Percentiles rank a stretch among this genome's conserved stretches.
Evolutionary conservation across 2,329 filamentous ascomycete species (phyloP).

Genomic region (Tolypocladium cylindrosporum): DNA sequence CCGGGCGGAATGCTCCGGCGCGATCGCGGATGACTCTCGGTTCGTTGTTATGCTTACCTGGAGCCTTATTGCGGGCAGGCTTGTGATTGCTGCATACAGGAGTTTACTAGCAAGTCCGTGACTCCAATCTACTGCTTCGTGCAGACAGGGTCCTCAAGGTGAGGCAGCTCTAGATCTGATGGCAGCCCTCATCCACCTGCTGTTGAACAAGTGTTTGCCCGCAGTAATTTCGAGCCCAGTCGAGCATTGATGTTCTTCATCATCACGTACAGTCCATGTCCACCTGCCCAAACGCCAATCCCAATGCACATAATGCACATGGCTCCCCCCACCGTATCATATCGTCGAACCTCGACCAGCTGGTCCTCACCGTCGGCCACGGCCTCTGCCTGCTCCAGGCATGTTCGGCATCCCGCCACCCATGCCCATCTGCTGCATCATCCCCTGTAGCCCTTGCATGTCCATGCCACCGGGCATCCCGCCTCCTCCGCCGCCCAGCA

Average conservation of each 20-base stretch:
- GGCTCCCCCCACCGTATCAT: background rate
- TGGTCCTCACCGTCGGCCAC: background rate
- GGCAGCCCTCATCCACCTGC: background rate
- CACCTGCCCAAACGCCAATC: background rate
- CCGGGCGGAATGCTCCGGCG: background rate
- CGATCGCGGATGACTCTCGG: background rate
- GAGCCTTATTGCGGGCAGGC: background rate
- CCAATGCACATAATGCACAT: background rate
- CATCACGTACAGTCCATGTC: background rate
- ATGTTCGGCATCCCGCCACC: conserved; percentile 31
- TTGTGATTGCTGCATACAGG: too few relatives aligned
- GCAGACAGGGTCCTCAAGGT: too few relatives aligned
- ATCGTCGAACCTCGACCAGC: too few relatives aligned
- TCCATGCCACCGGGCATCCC: conserved; percentile 63
- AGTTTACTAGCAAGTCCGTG: too few relatives aligned
- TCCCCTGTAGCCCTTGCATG: conserved; percentile 51
- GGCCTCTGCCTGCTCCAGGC: conserved; percentile 8
- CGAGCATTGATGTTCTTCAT: background rate
- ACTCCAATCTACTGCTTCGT: too few relatives aligned
- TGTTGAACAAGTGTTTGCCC: background rate
- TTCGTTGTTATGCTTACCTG: background rate
- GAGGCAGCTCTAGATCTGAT: too few relatives aligned
- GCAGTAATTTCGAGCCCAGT: background rate
- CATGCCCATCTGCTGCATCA: conserved; percentile 66
- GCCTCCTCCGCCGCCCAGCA: conserved; percentile 57